phyloP scores from a whole-genome alignment of 2,329 filamentous ascomycete species.

The Talaromyces marneffei region DNA sequence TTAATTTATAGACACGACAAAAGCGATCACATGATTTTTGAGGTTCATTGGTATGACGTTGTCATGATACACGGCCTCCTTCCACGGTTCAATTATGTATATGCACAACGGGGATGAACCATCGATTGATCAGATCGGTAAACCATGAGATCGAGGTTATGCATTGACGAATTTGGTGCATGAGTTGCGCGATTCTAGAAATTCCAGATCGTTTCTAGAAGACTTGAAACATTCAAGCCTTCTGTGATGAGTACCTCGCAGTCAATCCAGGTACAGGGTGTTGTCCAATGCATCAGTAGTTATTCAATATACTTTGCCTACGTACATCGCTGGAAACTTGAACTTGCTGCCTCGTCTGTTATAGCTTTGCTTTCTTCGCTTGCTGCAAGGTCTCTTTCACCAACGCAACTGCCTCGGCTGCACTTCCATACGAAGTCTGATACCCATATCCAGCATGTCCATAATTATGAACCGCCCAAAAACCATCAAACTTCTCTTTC shows the following conservation, averaged over 20 bases:
- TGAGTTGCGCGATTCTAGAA: not conserved
- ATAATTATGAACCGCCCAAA: conserved; percentile 46
- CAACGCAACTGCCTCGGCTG: conserved; percentile 26
- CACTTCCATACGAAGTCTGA: conserved; percentile 62
- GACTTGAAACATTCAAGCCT: not conserved
- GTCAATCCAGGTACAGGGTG: too few relatives aligned
- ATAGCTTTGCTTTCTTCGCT: not conserved
- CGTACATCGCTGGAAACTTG: too few relatives aligned
- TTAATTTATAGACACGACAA: not conserved
- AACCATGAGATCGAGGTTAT: not conserved
- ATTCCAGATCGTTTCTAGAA: not conserved
- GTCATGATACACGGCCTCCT: not conserved
- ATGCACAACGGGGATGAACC: too few relatives aligned
- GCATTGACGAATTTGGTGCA: too few relatives aligned
- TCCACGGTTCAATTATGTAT: not conserved
- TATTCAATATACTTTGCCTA: too few relatives aligned
- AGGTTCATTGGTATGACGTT: conserved; percentile 1
- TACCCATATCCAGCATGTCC: conserved; percentile 56
- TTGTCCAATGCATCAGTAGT: too few relatives aligned
- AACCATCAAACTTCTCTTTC: conserved; percentile 59
- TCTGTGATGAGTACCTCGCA: not conserved
- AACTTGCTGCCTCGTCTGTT: too few relatives aligned
- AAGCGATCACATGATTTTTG: not conserved
- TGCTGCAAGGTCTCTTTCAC: not conserved
- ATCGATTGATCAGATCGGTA: not conserved